phyloP scores from a whole-genome alignment of 1,284 basidiomycete genomes.

The Ceratobasidium theobromae region DNA sequence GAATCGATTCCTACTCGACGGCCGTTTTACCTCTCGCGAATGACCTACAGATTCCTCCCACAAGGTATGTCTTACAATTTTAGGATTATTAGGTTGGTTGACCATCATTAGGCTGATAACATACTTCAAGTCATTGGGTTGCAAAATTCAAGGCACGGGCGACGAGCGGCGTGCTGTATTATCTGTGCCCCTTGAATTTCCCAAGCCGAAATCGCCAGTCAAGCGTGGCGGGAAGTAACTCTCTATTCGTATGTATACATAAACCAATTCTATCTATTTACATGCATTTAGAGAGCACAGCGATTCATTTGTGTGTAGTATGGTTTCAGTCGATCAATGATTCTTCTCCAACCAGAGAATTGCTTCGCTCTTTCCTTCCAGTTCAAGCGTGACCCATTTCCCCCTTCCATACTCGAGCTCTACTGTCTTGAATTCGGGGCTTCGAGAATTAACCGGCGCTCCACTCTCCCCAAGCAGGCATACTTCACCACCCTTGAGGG shows the following conservation, averaged over 20 bases:
- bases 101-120: slow-evolving; percentile 3
- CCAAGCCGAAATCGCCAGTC: neutral
- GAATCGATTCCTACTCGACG: slow-evolving; percentile 71
- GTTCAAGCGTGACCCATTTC: slow-evolving; percentile 8
- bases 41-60: slow-evolving; percentile 9
- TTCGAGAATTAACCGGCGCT: neutral
- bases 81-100: neutral
- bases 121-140: slow-evolving; percentile 28
- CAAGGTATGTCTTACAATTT: slow-evolving; percentile 2
- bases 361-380: slow-evolving; percentile 12
- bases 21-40: neutral
- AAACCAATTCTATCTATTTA: too few species aligned
- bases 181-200: slow-evolving; percentile 8
- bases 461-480: neutral
- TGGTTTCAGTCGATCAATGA: neutral
- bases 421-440: neutral
- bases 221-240: slow-evolving; percentile 21
- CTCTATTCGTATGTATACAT: neutral
- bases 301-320: too few species aligned
- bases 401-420: neutral
- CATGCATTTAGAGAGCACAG: too few species aligned
- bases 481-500: neutral
- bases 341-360: neutral
- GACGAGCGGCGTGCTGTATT: slow-evolving; percentile 25
- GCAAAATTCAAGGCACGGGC: slow-evolving; percentile 24